A percentile compares a stretch with the other conserved stretches of the same genome.
These are phyloP conservation scores for sunflower (Helianthus annuus) DNA, from an alignment of 129 eudicot genomes.

Conservation along the genomic window DNA sequence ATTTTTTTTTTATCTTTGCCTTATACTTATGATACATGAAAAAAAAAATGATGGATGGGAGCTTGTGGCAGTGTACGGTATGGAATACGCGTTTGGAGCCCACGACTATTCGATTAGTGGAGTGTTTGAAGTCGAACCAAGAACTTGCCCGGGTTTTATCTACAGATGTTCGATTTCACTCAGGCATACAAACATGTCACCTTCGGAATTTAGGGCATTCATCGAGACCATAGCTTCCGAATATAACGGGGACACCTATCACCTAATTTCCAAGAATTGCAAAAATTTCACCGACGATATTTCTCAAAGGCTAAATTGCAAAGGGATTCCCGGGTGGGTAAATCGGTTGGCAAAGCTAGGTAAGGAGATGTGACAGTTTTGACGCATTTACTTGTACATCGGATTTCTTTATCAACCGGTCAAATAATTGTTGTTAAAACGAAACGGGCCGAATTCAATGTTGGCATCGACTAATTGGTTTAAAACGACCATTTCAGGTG, in stretches of 20 bases:
- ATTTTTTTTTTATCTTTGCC: no score
- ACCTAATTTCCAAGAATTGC: constrained; percentile 78
- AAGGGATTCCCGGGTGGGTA: constrained; percentile 82
- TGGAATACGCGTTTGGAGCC: constrained; percentile 91
- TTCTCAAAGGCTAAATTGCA: constrained; percentile 55
- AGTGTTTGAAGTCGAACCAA: constrained; percentile 89
- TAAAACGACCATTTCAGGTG: constrained; percentile 41
- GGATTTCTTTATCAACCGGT: no score
- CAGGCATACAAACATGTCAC: constrained; percentile 58
- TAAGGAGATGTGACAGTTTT: constrained; percentile 1
- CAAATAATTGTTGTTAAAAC: no score
- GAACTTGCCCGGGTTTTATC: constrained; percentile 73
- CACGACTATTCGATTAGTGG: constrained; percentile 86
- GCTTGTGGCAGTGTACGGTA: constrained; percentile 65
- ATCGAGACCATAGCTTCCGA: constrained; percentile 72
- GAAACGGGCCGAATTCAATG: no score
- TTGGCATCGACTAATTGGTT: no score
- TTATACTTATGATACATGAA: background rate
- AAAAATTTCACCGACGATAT: constrained; percentile 83
- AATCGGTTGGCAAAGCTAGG: constrained; percentile 79
- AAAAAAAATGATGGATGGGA: background rate
- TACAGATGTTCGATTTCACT: constrained; percentile 69
- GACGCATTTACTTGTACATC: no score
- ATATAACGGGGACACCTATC: constrained; percentile 83
- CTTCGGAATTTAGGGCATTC: constrained; percentile 56